Evolutionary conservation across 495 filamentous ascomycete species (phyloP).

Genomic region (Choiromyces venosus): DNA sequence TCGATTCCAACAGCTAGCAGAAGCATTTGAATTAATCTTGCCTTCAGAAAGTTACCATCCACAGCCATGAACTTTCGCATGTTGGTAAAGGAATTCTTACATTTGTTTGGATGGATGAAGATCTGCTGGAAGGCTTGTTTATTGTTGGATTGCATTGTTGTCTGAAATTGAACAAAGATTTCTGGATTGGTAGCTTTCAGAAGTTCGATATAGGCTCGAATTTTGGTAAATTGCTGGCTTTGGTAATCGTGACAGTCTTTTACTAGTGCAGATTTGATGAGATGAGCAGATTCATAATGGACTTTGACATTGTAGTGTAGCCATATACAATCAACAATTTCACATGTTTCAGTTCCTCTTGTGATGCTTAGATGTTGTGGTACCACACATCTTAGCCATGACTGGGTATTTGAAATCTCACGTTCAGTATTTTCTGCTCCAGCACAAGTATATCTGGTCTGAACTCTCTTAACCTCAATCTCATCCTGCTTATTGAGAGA

Average conservation of each 20-base stretch:
- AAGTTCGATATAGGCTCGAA: constrained; percentile 2
- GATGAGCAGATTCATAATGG: background rate
- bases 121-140: constrained; percentile 9
- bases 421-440: background rate
- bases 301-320: constrained; percentile 8
- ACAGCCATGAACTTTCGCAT: constrained; percentile 10
- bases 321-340: background rate
- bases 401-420: constrained; percentile 5
- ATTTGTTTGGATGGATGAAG: constrained; percentile 4
- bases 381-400: background rate
- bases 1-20: constrained; percentile 24
- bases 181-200: background rate
- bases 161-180: background rate
- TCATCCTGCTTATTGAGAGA: background rate
- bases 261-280: background rate
- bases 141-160: background rate
- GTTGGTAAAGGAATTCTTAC: background rate
- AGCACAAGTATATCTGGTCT: background rate
- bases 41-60: constrained; percentile 22
- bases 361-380: background rate
- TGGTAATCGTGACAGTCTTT: constrained; percentile 5
- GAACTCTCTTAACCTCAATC: background rate
- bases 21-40: constrained; percentile 12
- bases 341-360: background rate
- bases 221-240: constrained; percentile 1